Conservation (phyloP, 352 stramenopile species). For the Phytophthora crassamura region DNA sequence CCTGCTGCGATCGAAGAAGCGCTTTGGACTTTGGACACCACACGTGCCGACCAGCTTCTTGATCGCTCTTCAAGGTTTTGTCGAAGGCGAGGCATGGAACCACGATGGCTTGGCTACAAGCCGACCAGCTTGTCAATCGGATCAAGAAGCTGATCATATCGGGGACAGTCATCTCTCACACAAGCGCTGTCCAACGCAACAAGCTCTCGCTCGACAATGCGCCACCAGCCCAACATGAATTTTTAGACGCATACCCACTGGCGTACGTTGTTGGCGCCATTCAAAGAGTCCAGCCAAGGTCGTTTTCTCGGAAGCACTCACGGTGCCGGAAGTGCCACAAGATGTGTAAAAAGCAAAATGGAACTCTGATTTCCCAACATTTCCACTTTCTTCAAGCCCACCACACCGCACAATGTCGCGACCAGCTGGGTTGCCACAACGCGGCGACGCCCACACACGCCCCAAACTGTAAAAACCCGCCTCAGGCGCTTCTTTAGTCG, state of each 20-base stretch:
- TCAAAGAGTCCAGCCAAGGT: conserved; percentile 1
- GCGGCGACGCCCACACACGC: not conserved
- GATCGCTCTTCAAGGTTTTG: conserved; percentile 10
- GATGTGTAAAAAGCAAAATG: not conserved
- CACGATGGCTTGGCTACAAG: too few species aligned
- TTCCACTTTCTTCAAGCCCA: conserved; percentile 4
- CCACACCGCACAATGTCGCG: conserved; percentile 11
- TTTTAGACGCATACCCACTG: too few species aligned
- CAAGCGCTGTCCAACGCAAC: too few species aligned
- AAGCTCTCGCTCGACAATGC: too few species aligned
- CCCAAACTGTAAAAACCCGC: conserved; percentile 31
- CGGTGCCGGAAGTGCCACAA: not conserved
- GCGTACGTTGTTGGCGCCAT: not conserved
- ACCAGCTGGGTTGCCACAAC: conserved; percentile 21
- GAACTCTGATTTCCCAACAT: conserved; percentile 1
- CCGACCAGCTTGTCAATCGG: too few species aligned
- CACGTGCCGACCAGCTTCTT: conserved; percentile 13
- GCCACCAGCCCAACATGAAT: too few species aligned
- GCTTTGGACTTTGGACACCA: conserved; percentile 1
- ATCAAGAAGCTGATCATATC: too few species aligned
- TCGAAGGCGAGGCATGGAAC: too few species aligned
- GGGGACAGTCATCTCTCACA: too few species aligned
- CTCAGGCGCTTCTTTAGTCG: not conserved
- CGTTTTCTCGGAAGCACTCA: conserved; percentile 1
- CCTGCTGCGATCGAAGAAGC: not conserved